Conservation (phyloP, 139 green algal species). For the Auxenochlorella pyrenoidosa region DNA sequence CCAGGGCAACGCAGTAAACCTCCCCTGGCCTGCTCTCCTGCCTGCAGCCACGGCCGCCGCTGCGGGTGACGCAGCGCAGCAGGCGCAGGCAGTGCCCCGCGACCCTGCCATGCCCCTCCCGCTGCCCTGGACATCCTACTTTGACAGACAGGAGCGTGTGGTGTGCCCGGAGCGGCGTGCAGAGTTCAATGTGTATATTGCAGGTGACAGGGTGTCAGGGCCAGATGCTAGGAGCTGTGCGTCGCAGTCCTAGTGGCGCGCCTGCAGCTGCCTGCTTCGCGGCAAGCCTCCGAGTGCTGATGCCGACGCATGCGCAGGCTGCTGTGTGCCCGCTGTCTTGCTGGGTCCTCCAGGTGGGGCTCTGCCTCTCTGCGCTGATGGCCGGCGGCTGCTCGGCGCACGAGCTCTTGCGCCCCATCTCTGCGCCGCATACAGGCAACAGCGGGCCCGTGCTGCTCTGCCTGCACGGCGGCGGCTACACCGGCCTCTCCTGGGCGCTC, state of each 20-base stretch:
- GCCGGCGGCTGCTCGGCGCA: no score
- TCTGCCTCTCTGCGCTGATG: no score
- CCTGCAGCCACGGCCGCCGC: not conserved
- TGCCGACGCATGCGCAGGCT: not conserved
- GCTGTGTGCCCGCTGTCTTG: no score
- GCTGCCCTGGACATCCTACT: conserved; percentile 37
- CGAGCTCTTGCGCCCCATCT: no score
- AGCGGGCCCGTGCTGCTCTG: conserved; percentile 74
- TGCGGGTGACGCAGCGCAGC: not conserved
- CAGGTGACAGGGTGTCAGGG: not conserved
- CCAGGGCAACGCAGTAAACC: not conserved
- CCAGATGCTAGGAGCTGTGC: no score
- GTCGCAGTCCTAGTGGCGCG: not conserved
- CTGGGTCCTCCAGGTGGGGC: no score
- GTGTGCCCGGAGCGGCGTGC: conserved; percentile 34
- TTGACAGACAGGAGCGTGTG: conserved; percentile 23
- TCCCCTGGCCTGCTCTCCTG: not conserved
- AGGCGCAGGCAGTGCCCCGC: not conserved
- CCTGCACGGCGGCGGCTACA: conserved; percentile 91
- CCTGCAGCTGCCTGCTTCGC: no score
- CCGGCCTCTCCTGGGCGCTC: conserved; percentile 85
- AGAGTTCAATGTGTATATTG: conserved; percentile 77
- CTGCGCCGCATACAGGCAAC: conserved; percentile 44
- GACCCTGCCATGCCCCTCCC: conserved; percentile 15
- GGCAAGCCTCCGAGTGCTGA: not conserved